phyloP scores from a whole-genome alignment of 2,329 filamentous ascomycete species.

The Magnaporthiopsis rhizophila region DNA sequence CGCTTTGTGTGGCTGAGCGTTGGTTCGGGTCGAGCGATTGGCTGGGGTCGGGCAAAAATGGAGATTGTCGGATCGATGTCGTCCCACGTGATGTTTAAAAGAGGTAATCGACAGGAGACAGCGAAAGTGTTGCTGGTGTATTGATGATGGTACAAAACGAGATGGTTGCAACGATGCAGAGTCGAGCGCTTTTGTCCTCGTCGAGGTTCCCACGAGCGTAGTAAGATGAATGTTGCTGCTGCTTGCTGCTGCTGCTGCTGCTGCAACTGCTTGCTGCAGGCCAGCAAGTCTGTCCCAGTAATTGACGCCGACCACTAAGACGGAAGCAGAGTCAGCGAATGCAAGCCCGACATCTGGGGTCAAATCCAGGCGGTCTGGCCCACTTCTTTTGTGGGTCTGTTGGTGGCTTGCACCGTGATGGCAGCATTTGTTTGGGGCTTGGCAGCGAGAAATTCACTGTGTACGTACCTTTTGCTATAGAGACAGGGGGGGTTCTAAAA shows the following conservation, averaged over 20 bases:
- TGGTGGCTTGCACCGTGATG: not conserved
- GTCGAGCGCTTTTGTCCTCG: not conserved
- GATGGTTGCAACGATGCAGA: not conserved
- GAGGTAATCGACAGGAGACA: not conserved
- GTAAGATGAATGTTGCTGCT: not conserved
- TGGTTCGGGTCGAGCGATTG: not conserved
- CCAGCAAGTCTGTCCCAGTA: not conserved
- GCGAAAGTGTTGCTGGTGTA: not conserved
- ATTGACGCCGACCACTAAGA: not conserved
- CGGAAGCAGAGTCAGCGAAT: not conserved
- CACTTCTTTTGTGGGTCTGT: not conserved
- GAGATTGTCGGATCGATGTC: constrained; percentile 2
- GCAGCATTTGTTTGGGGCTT: not conserved
- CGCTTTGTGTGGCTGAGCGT: not conserved
- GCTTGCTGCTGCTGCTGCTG: too few relatives aligned
- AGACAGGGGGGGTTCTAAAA: too few relatives aligned
- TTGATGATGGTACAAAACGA: not conserved
- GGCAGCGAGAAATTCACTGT: not conserved
- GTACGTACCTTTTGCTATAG: not conserved
- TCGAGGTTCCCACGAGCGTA: not conserved
- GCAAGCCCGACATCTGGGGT: not conserved
- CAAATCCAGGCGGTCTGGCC: too few relatives aligned
- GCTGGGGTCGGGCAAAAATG: not conserved
- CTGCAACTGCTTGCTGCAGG: not conserved
- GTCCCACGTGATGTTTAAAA: not conserved